A percentile compares a stretch with the other conserved stretches of the same genome.
Evolutionary conservation across 805 yeast species (phyloP).

Genomic region (Cyberlindnera xishuangbannaensis): DNA sequence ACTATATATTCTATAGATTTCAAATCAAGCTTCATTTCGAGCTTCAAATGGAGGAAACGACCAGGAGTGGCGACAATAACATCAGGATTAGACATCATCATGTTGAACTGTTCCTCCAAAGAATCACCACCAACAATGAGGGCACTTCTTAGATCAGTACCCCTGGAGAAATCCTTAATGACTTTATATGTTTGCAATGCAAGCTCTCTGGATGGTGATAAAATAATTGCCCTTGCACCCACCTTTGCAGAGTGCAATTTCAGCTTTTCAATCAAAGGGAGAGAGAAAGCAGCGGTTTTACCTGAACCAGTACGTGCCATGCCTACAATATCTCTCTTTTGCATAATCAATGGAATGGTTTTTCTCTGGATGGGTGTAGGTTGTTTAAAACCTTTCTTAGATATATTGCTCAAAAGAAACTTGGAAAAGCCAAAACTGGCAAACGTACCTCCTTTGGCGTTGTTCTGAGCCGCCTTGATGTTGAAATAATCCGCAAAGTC

Average conservation of each 20-base stretch:
- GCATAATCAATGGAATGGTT: slow-evolving; percentile 85
- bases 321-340: slow-evolving; percentile 91
- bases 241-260: slow-evolving; percentile 80
- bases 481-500: slow-evolving; percentile 41
- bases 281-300: slow-evolving; percentile 93
- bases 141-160: slow-evolving; percentile 75
- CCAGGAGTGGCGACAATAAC: slow-evolving; percentile 97
- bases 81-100: slow-evolving; percentile 94
- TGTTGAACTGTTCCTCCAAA: slow-evolving; percentile 90
- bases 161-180: slow-evolving; percentile 79
- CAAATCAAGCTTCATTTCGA: slow-evolving; percentile 89
- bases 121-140: slow-evolving; percentile 96
- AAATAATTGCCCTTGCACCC: slow-evolving; percentile 82
- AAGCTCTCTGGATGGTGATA: slow-evolving; percentile 94
- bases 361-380: slow-evolving; percentile 98
- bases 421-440: slow-evolving; percentile 86
- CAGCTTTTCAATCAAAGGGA: slow-evolving; percentile 84
- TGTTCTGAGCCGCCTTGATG: slow-evolving; percentile 41
- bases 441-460: slow-evolving; percentile 75
- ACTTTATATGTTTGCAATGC: slow-evolving; percentile 90
- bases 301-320: slow-evolving; percentile 99
- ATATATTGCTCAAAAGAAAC: slow-evolving; percentile 58
- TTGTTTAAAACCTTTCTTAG: slow-evolving; percentile 81
- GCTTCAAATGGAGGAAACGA: slow-evolving; percentile 89
- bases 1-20: slow-evolving; percentile 83